phyloP scores from a whole-genome alignment of 1,139 yeast genomes.

The Entelexis paramagnoliae region DNA sequence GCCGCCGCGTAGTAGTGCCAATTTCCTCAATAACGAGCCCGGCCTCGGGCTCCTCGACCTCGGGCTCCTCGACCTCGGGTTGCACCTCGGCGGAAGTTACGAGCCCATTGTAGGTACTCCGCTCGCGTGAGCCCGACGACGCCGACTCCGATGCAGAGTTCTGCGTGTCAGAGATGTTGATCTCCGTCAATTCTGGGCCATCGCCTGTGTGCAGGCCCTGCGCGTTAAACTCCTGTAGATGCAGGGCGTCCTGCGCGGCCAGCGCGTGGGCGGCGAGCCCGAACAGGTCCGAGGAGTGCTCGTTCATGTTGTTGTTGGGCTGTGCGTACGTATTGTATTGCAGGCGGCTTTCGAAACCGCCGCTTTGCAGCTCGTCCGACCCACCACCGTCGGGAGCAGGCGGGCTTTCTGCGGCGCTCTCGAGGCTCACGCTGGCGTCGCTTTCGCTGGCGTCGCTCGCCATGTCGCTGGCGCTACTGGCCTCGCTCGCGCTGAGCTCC shows the following conservation, averaged over 20 bases:
- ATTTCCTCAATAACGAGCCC: neutral
- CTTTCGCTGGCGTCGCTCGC: neutral
- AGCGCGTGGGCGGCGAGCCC: constrained; percentile 5
- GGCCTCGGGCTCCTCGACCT: constrained; percentile 1
- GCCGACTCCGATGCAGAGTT: neutral
- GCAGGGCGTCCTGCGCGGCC: neutral
- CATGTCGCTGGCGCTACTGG: neutral
- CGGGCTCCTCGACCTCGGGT: constrained; percentile 6
- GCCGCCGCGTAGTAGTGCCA: neutral
- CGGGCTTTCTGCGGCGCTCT: neutral
- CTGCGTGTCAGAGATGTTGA: neutral
- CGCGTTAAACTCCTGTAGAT: neutral
- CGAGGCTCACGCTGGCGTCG: neutral
- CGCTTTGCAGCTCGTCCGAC: neutral
- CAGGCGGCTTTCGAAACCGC: neutral
- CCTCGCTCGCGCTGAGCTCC: neutral
- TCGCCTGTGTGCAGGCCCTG: neutral
- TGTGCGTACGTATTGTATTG: neutral
- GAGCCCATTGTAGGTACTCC: no score
- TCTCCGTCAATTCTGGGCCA: neutral
- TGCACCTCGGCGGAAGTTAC: neutral
- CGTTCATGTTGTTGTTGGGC: neutral
- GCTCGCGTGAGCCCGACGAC: neutral
- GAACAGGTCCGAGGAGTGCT: neutral
- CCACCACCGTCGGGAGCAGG: neutral